These are phyloP conservation scores for Calonectria hawksworthii DNA, from an alignment of 2,329 filamentous ascomycete species.

Conservation along the genomic window DNA sequence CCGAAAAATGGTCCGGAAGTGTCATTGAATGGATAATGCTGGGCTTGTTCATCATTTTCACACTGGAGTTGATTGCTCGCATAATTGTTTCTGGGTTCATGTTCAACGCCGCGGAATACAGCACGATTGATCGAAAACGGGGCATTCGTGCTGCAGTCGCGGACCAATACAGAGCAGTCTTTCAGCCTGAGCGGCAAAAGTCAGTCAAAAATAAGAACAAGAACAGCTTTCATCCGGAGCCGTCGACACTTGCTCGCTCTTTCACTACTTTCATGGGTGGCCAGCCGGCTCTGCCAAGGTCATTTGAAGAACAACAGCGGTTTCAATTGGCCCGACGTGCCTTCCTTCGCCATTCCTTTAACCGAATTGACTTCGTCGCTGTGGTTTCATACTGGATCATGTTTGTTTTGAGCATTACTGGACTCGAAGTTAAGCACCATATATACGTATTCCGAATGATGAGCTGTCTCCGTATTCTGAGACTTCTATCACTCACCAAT, in stretches of 20 bases:
- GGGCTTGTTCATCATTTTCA: slow-evolving; percentile 89
- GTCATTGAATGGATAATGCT: slow-evolving; percentile 86
- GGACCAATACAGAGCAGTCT: slow-evolving; percentile 83
- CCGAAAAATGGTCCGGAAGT: slow-evolving; percentile 74
- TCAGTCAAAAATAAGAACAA: slow-evolving; percentile 70
- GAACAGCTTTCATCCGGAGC: slow-evolving; percentile 61
- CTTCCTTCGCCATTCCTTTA: slow-evolving; percentile 95
- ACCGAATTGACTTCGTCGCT: slow-evolving; percentile 93
- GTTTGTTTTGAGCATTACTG: slow-evolving; percentile 79
- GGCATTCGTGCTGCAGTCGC: slow-evolving; percentile 81
- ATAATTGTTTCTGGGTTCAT: slow-evolving; percentile 95
- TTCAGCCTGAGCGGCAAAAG: slow-evolving; percentile 83
- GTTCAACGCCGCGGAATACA: slow-evolving; percentile 91
- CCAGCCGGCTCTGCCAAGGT: slow-evolving; percentile 69
- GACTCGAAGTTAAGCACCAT: slow-evolving; percentile 77
- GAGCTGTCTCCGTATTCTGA: slow-evolving; percentile 91
- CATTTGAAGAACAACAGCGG: slow-evolving; percentile 82
- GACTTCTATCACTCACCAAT: slow-evolving; percentile 91
- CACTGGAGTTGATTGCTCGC: slow-evolving; percentile 84
- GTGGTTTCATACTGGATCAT: slow-evolving; percentile 96
- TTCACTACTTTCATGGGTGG: slow-evolving; percentile 85
- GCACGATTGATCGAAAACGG: slow-evolving; percentile 84
- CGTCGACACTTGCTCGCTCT: slow-evolving; percentile 79
- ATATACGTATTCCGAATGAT: slow-evolving; percentile 96
- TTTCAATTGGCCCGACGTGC: slow-evolving; percentile 90